A percentile compares a stretch with the other conserved stretches of the same genome.
Conservation (phyloP, 345 rosid genomes). For the Acer saccharum region DNA sequence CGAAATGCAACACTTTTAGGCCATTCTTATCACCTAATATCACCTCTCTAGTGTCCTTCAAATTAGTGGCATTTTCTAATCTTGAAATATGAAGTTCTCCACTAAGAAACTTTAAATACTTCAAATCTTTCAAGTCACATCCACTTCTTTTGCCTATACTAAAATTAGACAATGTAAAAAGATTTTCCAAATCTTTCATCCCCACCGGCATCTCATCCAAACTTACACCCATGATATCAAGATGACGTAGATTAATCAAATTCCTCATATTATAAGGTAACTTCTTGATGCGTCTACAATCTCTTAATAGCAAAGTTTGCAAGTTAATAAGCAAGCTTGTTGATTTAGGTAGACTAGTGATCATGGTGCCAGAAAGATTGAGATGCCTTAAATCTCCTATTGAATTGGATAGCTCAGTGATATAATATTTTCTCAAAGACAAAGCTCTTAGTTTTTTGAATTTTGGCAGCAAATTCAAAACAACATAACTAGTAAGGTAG, state of each 20-base stretch:
- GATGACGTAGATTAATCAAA: constrained; percentile 11
- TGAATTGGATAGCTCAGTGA: not conserved
- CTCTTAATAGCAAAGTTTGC: not conserved
- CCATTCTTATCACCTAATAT: not conserved
- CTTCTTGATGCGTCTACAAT: not conserved
- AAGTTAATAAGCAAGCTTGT: not conserved
- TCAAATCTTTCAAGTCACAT: not conserved
- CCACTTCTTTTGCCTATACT: not conserved
- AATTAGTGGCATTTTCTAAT: not conserved
- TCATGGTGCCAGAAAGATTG: not conserved
- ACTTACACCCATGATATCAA: not conserved
- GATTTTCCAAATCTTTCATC: not conserved
- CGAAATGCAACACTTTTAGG: not conserved
- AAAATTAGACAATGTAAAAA: constrained; percentile 5
- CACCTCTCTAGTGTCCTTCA: not conserved
- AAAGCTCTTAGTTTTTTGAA: not conserved
- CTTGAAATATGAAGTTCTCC: not conserved
- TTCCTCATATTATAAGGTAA: not conserved
- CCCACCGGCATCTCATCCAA: not conserved
- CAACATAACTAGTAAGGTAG: not conserved
- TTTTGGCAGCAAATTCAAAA: not conserved
- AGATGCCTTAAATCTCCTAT: not conserved
- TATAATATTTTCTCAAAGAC: not conserved
- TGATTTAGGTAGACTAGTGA: not conserved
- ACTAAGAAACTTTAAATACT: not conserved